phyloP scores from a whole-genome alignment of 495 filamentous ascomycete species.

The Cryomyces minteri region DNA sequence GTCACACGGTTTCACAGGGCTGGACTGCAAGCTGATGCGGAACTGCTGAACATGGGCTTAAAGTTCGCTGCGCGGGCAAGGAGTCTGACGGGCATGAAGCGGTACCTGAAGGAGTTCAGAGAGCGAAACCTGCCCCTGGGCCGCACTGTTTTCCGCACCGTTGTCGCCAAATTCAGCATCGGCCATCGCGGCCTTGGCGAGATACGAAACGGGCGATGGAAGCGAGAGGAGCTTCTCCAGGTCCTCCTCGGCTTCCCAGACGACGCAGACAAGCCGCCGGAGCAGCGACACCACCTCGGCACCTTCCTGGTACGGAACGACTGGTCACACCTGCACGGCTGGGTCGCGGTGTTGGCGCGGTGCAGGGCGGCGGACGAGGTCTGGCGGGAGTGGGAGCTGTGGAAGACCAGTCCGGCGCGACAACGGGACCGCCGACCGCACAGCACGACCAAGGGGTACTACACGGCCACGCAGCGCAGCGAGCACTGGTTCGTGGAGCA shows the following conservation, averaged over 20 bases:
- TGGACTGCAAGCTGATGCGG: constrained; percentile 1
- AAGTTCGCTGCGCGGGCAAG: constrained; percentile 11
- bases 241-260: constrained; percentile 11
- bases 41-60: constrained; percentile 6
- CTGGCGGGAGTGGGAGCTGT: constrained; percentile 11
- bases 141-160: constrained; percentile 7
- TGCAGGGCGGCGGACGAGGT: constrained; percentile 5
- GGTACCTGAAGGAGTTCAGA: constrained; percentile 6
- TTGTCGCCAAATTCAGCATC: constrained; percentile 14
- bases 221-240: constrained; percentile 6
- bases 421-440: background rate
- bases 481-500: constrained; percentile 15
- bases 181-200: constrained; percentile 10
- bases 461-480: constrained; percentile 6
- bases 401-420: constrained; percentile 3
- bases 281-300: constrained; percentile 9
- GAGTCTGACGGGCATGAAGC: constrained; percentile 6
- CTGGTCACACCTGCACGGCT: constrained; percentile 11
- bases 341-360: constrained; percentile 12
- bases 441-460: background rate
- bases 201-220: constrained; percentile 14
- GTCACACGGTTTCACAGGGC: constrained; percentile 4
- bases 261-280: constrained; percentile 1
- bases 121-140: background rate
- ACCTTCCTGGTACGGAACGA: constrained; percentile 6